Base-by-base conservation (phyloP, 306 rosid species). In the Rosa lucieae region DNA sequence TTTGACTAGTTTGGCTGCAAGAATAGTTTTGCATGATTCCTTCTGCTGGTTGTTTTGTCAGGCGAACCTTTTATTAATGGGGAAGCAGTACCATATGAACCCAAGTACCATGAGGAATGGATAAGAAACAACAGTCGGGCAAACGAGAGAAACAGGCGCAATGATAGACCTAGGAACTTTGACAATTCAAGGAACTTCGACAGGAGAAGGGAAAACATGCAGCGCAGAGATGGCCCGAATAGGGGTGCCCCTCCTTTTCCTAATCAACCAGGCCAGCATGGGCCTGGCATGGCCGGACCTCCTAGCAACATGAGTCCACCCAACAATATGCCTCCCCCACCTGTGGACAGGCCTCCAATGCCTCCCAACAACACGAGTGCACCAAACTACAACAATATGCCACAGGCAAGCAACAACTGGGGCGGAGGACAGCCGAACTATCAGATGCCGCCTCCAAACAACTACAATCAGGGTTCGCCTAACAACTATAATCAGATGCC, bases 1-100 rank as follows among this genome's bases (percentile, higher is more conserved):
- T 32, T 32, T 1, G 23, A 74, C 42, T 59, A 23, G 70, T 75
- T 14, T 20, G 32, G 21, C 3, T 2, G 15, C 20, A 40, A 55
- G 13, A 4, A 21, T 48, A 20, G 6, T 32, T 21, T 12, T 23
- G 12, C 23, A 74, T 67, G 61, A 66, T 12, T n/a, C 5, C 18
- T 29, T 11, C 40, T 86, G 10, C n/a, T 75, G 80, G 67, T 79
- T 72, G n/a, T 2, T 53, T 80, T 74, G 73, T 65, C 86, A 93
- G 99, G 99, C 18, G 98, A 96, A 84, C 99, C 99, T 56, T 96
- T 96, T 78, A 93, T 96, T 35, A 85, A 96, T 53, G 98, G 99
- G 40, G 80, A 91, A 80, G 98, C 97, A 3, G 96, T 96, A 72
- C 94, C 99, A 4, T 96, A 96, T 87, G 99, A 96, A 65, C 89